Evolutionary conservation across 169 alveolate genomes (phyloP).

Genomic region (Plasmodium gonderi): DNA sequence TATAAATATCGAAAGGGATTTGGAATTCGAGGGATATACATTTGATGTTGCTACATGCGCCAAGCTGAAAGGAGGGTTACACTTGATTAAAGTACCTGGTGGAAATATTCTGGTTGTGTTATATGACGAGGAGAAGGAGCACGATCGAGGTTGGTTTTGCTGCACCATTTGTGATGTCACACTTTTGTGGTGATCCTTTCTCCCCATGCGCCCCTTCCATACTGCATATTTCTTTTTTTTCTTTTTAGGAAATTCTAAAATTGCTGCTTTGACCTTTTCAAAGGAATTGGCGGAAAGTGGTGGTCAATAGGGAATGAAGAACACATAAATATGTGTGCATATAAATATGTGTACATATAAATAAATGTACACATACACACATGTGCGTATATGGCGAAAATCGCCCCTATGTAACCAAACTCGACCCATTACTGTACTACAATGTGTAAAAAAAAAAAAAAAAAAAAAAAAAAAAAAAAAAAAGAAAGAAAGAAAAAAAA

Average conservation of each 20-base stretch:
- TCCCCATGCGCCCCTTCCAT: neutral
- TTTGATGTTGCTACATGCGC: conserved; percentile 84
- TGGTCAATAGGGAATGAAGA: neutral
- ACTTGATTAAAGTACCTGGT: conserved; percentile 82
- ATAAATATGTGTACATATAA: too few species aligned
- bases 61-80: conserved; percentile 84
- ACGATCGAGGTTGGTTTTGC: conserved; percentile 68
- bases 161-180: too few species aligned
- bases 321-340: too few species aligned
- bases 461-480: too few species aligned
- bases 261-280: conserved; percentile 59
- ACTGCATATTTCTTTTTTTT: neutral
- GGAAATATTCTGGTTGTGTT: conserved; percentile 80
- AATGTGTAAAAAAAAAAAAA: too few species aligned
- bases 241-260: conserved; percentile 57
- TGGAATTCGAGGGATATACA: conserved; percentile 78
- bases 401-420: too few species aligned
- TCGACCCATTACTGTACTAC: too few species aligned
- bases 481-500: too few species aligned
- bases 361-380: too few species aligned
- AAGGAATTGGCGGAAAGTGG: conserved; percentile 60
- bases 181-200: neutral
- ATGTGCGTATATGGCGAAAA: too few species aligned
- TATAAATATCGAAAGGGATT: conserved; percentile 79
- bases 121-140: conserved; percentile 84